Conservation (phyloP, 345 rosid species). For the Acer campestre region DNA sequence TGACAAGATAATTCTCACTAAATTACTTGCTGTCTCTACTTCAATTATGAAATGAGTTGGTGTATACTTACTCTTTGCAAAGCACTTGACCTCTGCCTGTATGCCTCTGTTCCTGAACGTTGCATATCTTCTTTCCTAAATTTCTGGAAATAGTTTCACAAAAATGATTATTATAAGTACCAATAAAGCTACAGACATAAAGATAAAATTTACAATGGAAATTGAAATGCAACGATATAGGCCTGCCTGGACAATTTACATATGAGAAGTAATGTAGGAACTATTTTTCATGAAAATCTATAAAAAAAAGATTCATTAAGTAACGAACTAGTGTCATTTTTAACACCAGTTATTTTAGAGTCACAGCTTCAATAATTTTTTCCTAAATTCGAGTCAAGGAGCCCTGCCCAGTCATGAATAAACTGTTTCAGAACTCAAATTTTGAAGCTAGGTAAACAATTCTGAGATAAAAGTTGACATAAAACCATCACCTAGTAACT, state of each 20-base stretch:
- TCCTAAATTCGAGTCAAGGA: background rate
- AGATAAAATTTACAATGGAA: background rate
- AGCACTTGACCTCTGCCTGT: conserved; percentile 73
- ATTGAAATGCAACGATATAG: background rate
- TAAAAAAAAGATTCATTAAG: background rate
- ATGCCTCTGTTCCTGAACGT: conserved; percentile 86
- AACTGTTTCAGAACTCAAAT: background rate
- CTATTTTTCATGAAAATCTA: background rate
- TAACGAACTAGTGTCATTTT: background rate
- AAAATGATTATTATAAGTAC: background rate
- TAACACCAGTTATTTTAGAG: background rate
- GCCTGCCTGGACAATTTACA: background rate
- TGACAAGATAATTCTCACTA: background rate
- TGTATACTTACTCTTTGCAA: conserved; percentile 68
- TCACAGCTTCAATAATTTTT: background rate
- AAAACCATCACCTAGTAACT: background rate
- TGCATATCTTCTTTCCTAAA: conserved; percentile 91
- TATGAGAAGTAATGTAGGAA: background rate
- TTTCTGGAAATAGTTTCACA: conserved; percentile 55
- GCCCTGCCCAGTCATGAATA: background rate
- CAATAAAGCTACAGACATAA: conserved; percentile 1
- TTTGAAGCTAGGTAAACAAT: background rate
- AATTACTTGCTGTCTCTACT: background rate
- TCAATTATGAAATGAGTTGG: background rate
- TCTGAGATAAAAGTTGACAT: background rate